These are phyloP conservation scores for Pyrrhoderma lamaoense DNA, from an alignment of 1,284 basidiomycete genomes.

Conservation along the genomic window DNA sequence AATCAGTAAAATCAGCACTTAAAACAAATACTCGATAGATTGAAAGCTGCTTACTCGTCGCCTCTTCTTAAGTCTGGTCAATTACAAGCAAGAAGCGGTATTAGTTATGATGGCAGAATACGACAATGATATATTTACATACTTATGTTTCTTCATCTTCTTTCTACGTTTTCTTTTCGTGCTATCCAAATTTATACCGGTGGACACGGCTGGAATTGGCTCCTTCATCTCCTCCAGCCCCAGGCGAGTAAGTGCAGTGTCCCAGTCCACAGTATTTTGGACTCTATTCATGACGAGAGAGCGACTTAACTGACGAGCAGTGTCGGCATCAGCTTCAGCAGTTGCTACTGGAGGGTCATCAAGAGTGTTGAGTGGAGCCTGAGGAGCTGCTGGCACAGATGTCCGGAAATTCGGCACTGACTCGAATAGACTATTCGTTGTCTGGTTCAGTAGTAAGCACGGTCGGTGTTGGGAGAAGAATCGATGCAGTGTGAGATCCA, in stretches of 20 bases:
- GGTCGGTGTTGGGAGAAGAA: conserved; percentile 76
- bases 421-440: conserved; percentile 48
- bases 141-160: conserved; percentile 93
- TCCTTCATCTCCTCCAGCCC: conserved; percentile 46
- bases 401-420: conserved; percentile 26
- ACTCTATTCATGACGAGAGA: conserved; percentile 58
- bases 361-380: conserved; percentile 26
- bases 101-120: neutral
- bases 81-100: conserved; percentile 2
- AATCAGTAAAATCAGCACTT: conserved; percentile 4
- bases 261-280: conserved; percentile 56
- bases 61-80: conserved; percentile 37
- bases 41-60: conserved; percentile 31
- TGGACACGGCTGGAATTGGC: conserved; percentile 39
- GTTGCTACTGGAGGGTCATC: conserved; percentile 48
- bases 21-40: neutral
- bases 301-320: conserved; percentile 64
- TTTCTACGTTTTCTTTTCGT: conserved; percentile 74
- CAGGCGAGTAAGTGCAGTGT: conserved; percentile 50
- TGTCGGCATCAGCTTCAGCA: conserved; percentile 64
- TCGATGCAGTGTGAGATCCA: conserved; percentile 68
- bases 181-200: conserved; percentile 62
- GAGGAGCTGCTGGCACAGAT: conserved; percentile 19
- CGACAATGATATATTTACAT: conserved; percentile 31
- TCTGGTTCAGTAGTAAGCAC: conserved; percentile 55